Evolutionary conservation across 2,329 filamentous ascomycete species (phyloP), one percentile per base, ranked within the genome.

Genomic region (Fusarium sacchari): DNA sequence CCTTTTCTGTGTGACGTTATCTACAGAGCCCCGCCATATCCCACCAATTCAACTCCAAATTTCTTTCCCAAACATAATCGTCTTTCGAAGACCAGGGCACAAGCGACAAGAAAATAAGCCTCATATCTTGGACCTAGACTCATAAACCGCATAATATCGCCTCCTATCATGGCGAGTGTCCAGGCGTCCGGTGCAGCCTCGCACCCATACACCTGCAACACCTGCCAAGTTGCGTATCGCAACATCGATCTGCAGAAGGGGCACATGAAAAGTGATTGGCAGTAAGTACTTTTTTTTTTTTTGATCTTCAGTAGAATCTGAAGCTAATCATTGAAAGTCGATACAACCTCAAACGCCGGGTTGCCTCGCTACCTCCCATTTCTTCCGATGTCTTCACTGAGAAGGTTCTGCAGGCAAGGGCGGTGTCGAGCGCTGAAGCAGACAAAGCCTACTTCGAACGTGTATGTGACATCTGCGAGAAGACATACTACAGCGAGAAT

Each of bases 191-290:
- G 77, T 59, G 75, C 77, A 52, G 79, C 88, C 37, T 88, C 92
- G 32, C 94, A 98, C 81, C 96, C 96, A 4, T 99, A 96, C 85
- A 98, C 96, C 63, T 99, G 96, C 90, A 99, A 98, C 84, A 96
- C 95, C 66, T 99, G 96, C 81, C 94, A 97, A 82, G 95, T 99
- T 77, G 96, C 96, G 59, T 99, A 98, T 84, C 92, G 96, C 75
- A 95, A 94, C 80, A 95, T 94, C 82, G 96, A 98, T 81, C 88
- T 97, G 64, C 96, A 99, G 85, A 92, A 96, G 81, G 92, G 90
- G 42, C 96, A 99, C 82, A 99, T 99, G 96, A 95, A 96, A 83
- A 96, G 93, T 78, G 96, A 99, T 85, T 99, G 96, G 96, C 96
- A 99, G 93, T 96, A 88, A 85, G 94, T 91, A 10, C 8, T 32